Evolutionary conservation across 1,284 basidiomycete genomes (phyloP).

Genomic region (Cutaneotrichosporon arboriforme): DNA sequence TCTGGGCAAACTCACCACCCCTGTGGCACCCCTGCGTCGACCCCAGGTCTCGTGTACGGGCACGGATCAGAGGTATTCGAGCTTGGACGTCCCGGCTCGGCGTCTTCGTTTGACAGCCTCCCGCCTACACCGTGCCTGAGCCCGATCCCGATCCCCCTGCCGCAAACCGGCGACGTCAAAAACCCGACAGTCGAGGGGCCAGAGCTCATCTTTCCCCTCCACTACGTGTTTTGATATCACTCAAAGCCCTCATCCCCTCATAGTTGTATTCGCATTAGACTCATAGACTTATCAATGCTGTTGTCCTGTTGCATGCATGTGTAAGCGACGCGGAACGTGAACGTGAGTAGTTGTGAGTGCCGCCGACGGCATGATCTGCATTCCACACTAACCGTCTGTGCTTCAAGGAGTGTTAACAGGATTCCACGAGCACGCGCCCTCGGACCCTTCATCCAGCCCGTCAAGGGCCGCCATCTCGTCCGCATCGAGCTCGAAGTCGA

Average conservation of each 20-base stretch:
- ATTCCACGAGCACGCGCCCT: constrained; percentile 63
- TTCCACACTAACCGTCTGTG: too few relatives aligned
- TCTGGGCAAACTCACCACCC: neutral
- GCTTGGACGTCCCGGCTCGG: neutral
- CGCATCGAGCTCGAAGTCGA: constrained; percentile 60
- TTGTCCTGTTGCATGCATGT: neutral
- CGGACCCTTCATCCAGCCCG: constrained; percentile 58
- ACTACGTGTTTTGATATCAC: neutral
- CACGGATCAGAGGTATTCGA: neutral
- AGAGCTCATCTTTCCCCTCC: neutral
- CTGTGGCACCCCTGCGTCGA: constrained; percentile 3
- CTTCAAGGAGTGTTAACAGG: constrained; percentile 52
- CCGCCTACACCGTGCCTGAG: neutral
- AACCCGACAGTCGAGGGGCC: neutral
- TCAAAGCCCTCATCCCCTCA: too few relatives aligned
- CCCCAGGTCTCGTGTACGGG: constrained; percentile 4
- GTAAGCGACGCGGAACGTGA: neutral
- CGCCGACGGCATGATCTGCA: too few relatives aligned
- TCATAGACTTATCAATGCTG: neutral
- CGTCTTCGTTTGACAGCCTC: neutral
- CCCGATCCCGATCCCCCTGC: neutral
- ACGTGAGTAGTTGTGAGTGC: neutral
- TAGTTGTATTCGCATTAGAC: neutral
- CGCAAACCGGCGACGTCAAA: neutral
- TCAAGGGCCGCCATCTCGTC: constrained; percentile 63